Evolutionary conservation across 352 stramenopile species (phyloP).

Genomic region (Globisporangium irregulare): DNA sequence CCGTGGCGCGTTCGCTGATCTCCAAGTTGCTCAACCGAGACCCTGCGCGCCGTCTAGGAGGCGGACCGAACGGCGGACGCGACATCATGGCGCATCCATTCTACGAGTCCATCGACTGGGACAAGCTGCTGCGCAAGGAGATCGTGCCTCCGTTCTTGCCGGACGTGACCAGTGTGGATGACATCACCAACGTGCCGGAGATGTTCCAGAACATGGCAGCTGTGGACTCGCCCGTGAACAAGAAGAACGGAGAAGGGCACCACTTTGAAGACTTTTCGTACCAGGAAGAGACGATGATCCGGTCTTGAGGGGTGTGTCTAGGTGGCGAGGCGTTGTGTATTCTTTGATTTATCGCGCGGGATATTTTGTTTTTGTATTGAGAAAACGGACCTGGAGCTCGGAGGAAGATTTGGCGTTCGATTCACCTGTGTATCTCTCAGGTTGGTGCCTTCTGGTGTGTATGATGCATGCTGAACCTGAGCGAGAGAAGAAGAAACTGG

Average conservation of each 20-base stretch:
- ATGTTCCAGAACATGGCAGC: constrained; percentile 91
- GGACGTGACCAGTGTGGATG: constrained; percentile 71
- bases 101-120: constrained; percentile 84
- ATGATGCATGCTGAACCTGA: not conserved
- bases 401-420: not conserved
- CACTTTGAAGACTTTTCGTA: constrained; percentile 91
- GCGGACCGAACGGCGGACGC: constrained; percentile 72
- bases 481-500: not conserved
- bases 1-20: constrained; percentile 68
- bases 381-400: not conserved
- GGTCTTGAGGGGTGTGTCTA: constrained; percentile 5
- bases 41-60: constrained; percentile 90
- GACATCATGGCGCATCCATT: constrained; percentile 89
- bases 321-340: constrained; percentile 4
- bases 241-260: constrained; percentile 78
- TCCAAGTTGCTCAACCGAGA: constrained; percentile 93
- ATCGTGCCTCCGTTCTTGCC: constrained; percentile 80
- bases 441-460: not conserved
- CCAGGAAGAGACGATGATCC: constrained; percentile 66
- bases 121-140: constrained; percentile 82
- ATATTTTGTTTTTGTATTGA: constrained; percentile 11
- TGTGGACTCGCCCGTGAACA: constrained; percentile 85
- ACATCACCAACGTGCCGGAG: constrained; percentile 87
- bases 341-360: constrained; percentile 12
- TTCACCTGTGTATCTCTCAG: not conserved